A percentile compares a stretch with the other conserved stretches of the same genome.
Conservation (phyloP, 805 yeast genomes). For the Cyberlindnera misumaiensis region DNA sequence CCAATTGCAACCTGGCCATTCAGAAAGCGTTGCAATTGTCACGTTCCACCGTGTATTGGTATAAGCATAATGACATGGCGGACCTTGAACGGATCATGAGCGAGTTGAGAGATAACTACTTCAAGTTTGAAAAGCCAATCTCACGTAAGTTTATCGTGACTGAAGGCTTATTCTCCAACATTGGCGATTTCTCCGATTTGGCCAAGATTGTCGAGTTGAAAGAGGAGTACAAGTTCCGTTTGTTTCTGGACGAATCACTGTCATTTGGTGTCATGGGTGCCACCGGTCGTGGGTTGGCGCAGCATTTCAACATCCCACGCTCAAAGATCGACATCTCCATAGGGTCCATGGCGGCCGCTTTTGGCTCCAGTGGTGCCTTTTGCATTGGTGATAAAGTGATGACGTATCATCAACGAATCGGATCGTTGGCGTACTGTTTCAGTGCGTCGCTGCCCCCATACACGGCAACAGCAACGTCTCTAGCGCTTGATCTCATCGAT, state of each 20-base stretch:
- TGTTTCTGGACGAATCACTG: conserved; percentile 80
- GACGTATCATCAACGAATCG: conserved; percentile 88
- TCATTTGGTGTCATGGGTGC: conserved; percentile 83
- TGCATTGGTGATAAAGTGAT: conserved; percentile 80
- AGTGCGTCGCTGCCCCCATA: conserved; percentile 94
- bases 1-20: conserved; percentile 63
- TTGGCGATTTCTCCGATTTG: conserved; percentile 76
- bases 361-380: conserved; percentile 89
- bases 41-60: conserved; percentile 69
- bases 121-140: conserved; percentile 51
- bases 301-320: conserved; percentile 63
- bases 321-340: conserved; percentile 68
- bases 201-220: conserved; percentile 66
- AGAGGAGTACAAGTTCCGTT: conserved; percentile 73
- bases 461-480: conserved; percentile 61
- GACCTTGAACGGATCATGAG: conserved; percentile 66
- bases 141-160: conserved; percentile 87
- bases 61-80: conserved; percentile 81
- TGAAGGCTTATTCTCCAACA: conserved; percentile 78
- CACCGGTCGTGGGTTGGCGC: conserved; percentile 81
- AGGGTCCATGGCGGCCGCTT: conserved; percentile 76
- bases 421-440: conserved; percentile 84
- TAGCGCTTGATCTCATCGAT: conserved; percentile 44
- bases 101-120: conserved; percentile 29
- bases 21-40: conserved; percentile 87